Percentiles rank a stretch among this genome's conserved stretches.
Conservation (phyloP, 1,284 basidiomycete species). For the Moesziomyces sp. region DNA sequence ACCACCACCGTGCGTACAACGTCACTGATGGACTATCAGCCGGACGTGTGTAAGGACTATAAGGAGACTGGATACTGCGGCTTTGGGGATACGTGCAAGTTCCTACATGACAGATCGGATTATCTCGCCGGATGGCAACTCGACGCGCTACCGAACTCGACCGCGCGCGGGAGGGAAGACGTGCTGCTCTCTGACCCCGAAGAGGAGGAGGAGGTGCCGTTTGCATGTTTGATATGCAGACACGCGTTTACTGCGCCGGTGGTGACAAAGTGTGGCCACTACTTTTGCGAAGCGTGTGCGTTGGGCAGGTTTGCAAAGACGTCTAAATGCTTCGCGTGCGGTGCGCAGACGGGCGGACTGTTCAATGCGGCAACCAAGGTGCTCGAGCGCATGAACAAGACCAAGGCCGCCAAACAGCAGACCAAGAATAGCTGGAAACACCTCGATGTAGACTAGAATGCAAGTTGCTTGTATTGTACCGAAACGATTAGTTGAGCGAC, state of each 20-base stretch:
- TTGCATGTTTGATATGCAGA: constrained; percentile 95
- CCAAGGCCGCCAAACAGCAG: constrained; percentile 33
- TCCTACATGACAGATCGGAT: constrained; percentile 72
- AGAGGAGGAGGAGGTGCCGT: constrained; percentile 83
- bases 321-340: constrained; percentile 94
- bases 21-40: constrained; percentile 96
- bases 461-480: too few species aligned
- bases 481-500: neutral
- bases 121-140: constrained; percentile 99
- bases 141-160: constrained; percentile 63
- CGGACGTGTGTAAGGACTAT: constrained; percentile 99
- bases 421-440: constrained; percentile 15
- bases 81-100: constrained; percentile 96
- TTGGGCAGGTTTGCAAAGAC: constrained; percentile 92
- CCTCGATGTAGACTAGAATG: constrained; percentile 1
- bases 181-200: constrained; percentile 34
- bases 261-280: constrained; percentile 95
- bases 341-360: constrained; percentile 89
- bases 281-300: constrained; percentile 91
- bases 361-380: constrained; percentile 90
- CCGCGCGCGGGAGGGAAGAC: constrained; percentile 34
- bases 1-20: constrained; percentile 88
- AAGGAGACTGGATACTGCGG: constrained; percentile 99
- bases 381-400: constrained; percentile 75
- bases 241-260: constrained; percentile 94